A percentile compares a stretch with the other conserved stretches of the same genome.
Evolutionary conservation across 148 eudicot species (phyloP).

Genomic region (Vaccinium myrtillus): DNA sequence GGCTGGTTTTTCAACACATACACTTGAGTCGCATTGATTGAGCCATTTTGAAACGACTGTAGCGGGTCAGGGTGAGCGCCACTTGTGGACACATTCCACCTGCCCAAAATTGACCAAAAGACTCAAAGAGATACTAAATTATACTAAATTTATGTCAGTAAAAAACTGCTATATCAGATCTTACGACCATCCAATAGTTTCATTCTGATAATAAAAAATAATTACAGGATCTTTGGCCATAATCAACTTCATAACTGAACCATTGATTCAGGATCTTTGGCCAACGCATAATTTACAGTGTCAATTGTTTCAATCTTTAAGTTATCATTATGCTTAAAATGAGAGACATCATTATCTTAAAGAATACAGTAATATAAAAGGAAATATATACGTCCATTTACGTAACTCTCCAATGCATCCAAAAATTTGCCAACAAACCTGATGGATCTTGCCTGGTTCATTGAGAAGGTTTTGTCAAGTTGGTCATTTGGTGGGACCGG

Average conservation of each 20-base stretch:
- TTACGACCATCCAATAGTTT: background rate
- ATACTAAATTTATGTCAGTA: background rate
- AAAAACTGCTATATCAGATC: background rate
- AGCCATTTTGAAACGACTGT: slow-evolving; percentile 88
- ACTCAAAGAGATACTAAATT: background rate
- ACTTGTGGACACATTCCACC: slow-evolving; percentile 86
- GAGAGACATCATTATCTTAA: background rate
- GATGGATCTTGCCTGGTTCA: slow-evolving; percentile 99
- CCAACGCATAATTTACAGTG: background rate
- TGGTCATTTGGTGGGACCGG: slow-evolving; percentile 89
- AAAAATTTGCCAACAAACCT: slow-evolving; percentile 50
- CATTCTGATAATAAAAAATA: background rate
- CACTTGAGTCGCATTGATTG: slow-evolving; percentile 61
- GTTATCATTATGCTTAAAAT: slow-evolving; percentile 1
- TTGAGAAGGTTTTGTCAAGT: slow-evolving; percentile 82
- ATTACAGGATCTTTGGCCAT: background rate
- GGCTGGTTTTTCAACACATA: slow-evolving; percentile 73
- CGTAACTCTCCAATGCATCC: background rate
- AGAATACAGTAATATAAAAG: background rate
- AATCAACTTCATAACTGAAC: too few species aligned
- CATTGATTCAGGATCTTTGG: background rate
- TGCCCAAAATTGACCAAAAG: slow-evolving; percentile 25
- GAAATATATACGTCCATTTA: background rate
- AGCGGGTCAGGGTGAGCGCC: slow-evolving; percentile 98
- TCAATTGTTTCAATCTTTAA: background rate